Percentiles rank a stretch among this genome's conserved stretches.
These are phyloP conservation scores for Alternaria conjuncta DNA, from an alignment of 2,329 filamentous ascomycete genomes.

Conservation along the genomic window DNA sequence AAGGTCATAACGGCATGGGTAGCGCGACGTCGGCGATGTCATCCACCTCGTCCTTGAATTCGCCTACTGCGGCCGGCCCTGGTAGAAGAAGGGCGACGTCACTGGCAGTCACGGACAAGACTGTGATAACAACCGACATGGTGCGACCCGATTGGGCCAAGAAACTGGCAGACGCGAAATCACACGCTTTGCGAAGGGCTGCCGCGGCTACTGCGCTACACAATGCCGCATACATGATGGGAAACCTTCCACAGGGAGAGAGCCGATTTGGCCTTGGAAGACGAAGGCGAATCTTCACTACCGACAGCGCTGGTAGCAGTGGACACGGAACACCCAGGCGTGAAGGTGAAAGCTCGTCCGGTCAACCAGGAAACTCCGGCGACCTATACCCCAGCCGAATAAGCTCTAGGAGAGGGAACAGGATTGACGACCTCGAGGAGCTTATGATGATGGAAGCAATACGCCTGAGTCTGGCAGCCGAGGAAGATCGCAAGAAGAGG, in stretches of 20 bases:
- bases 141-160: slow-evolving; percentile 94
- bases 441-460: slow-evolving; percentile 99
- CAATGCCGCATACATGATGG: slow-evolving; percentile 91
- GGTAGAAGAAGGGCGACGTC: slow-evolving; percentile 67
- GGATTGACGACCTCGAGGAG: slow-evolving; percentile 89
- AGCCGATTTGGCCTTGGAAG: slow-evolving; percentile 58
- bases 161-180: slow-evolving; percentile 83
- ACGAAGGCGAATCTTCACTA: slow-evolving; percentile 58
- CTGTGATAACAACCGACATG: slow-evolving; percentile 89
- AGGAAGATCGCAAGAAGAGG: slow-evolving; percentile 89
- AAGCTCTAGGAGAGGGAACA: slow-evolving; percentile 62
- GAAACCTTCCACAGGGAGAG: slow-evolving; percentile 57
- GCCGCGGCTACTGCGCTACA: slow-evolving; percentile 94
- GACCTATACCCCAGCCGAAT: slow-evolving; percentile 51
- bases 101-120: slow-evolving; percentile 81
- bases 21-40: slow-evolving; percentile 76
- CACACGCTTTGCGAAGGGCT: slow-evolving; percentile 83
- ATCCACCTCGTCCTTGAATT: slow-evolving; percentile 80
- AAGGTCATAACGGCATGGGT: slow-evolving; percentile 59
- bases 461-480: slow-evolving; percentile 83
- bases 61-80: slow-evolving; percentile 53
- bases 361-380: slow-evolving; percentile 40
- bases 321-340: slow-evolving; percentile 54
- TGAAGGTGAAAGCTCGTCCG: slow-evolving; percentile 40
- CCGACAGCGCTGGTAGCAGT: slow-evolving; percentile 54